Evolutionary conservation across 371 early-diverging fungal genomes (phyloP).

Genomic region (Syncephalis plumigaleata): DNA sequence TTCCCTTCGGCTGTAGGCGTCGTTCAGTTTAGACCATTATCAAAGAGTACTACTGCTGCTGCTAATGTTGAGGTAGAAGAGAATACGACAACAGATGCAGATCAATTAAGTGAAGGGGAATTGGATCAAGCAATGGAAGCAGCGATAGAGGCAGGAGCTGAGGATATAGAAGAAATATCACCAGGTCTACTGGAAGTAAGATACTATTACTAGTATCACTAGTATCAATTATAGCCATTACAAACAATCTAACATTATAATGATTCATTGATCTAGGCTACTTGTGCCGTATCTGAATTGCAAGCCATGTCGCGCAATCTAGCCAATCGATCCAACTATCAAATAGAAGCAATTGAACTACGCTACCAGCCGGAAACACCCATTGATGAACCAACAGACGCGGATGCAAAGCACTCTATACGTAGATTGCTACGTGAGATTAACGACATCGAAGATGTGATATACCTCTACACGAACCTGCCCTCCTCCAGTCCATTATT

Average conservation of each 20-base stretch:
- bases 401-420: conserved; percentile 16
- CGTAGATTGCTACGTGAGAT: conserved; percentile 24
- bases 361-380: conserved; percentile 20
- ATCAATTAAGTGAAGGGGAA: neutral
- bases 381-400: conserved; percentile 14
- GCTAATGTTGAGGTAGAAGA: neutral
- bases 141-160: conserved; percentile 31
- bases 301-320: neutral
- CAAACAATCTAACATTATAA: too few species aligned
- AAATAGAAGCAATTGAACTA: conserved; percentile 7
- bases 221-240: too few species aligned
- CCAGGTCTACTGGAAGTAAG: too few species aligned
- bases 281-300: neutral
- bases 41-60: neutral
- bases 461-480: conserved; percentile 28
- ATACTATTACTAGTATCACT: too few species aligned
- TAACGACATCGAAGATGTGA: conserved; percentile 33
- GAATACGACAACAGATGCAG: neutral
- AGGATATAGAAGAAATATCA: neutral
- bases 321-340: neutral
- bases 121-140: conserved; percentile 28
- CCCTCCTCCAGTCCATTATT: neutral
- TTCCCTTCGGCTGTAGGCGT: neutral
- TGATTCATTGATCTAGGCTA: too few species aligned
- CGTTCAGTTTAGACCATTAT: too few species aligned